Base-by-base conservation (phyloP, 1,139 yeast species). In the Scheffersomyces stambukii region DNA sequence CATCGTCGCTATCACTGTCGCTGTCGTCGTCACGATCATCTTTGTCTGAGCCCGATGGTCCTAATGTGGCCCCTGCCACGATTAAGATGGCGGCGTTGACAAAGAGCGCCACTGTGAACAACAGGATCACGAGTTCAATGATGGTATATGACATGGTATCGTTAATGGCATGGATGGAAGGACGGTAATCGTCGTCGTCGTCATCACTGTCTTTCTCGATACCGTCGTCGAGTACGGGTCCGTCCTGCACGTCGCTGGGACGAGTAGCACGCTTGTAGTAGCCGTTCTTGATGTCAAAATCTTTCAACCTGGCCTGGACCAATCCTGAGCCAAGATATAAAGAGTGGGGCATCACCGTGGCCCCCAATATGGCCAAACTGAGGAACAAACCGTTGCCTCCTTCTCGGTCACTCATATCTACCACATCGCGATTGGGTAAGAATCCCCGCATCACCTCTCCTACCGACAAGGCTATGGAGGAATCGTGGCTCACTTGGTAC, bases 341-440 rank as follows among this genome's bases (percentile, higher is more conserved):
- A 2, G 95, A 82, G 54, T 91, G 98, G 3, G 98, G 98, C 98
- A 91, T 91, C 17, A 91, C 95, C 1, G 97, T 93, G 16, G 97
- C 96, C 13, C 98, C 98, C 31, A 91, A 64, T 31, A 91, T 83
- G 13, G 96, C 97, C 43, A 94, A 77, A 29, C 95, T 78, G 23
- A 86, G 64, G 50, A 84, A 91, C 24, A 89, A 63, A 0, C 96
- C 97, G 42, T 60, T 64, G 9, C 70, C 71, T 21, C 84, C 80
- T 35, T 80, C 77, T 31, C 65, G 45, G 32, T 85, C 84, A n/a
- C 57, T 52, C 57, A 63, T 57, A 38, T 65, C 72, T 21, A 86
- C 69, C 11, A 86, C 77, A 29, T 77, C 74, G 19, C 60, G 66
- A 16, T 84, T 81, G 2, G 98, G 98, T 21, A 91, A 54, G 45